Conservation (phyloP, 2,329 filamentous ascomycete species). For the Sordariomycetes sp. region DNA sequence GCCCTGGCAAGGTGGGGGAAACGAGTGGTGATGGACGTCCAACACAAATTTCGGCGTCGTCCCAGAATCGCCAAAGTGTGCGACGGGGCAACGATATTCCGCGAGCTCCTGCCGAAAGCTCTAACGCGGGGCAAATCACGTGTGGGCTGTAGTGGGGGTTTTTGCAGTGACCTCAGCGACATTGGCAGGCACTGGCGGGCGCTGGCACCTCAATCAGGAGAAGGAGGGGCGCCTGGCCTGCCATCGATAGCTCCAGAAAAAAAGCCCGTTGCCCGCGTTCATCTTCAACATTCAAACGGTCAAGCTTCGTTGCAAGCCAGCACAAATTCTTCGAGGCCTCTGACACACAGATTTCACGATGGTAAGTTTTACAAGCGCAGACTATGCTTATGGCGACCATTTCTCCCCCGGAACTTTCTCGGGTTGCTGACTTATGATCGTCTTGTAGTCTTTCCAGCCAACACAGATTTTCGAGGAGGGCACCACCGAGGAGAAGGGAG, state of each 20-base stretch:
- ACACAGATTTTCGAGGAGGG: slow-evolving; percentile 98
- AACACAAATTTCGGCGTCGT: slow-evolving; percentile 29
- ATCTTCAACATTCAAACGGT: neutral
- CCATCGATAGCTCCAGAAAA: slow-evolving; percentile 5
- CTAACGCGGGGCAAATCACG: slow-evolving; percentile 31
- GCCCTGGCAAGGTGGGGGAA: slow-evolving; percentile 10
- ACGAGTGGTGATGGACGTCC: slow-evolving; percentile 10
- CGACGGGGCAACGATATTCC: slow-evolving; percentile 30
- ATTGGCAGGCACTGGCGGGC: neutral
- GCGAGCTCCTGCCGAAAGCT: slow-evolving; percentile 15
- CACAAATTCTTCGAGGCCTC: too few relatives aligned
- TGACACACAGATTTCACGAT: slow-evolving; percentile 1
- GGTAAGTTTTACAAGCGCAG: too few relatives aligned
- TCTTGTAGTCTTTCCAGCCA: slow-evolving; percentile 60
- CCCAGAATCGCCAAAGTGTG: slow-evolving; percentile 32
- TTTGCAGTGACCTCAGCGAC: neutral
- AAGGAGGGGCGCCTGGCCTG: slow-evolving; percentile 3
- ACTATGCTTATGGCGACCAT: slow-evolving; percentile 10
- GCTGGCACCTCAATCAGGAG: neutral
- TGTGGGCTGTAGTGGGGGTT: slow-evolving; percentile 11
- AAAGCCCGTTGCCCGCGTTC: slow-evolving; percentile 2
- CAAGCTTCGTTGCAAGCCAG: too few relatives aligned
- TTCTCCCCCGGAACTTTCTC: too few relatives aligned
- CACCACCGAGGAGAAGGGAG: slow-evolving; percentile 94
- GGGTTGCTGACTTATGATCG: slow-evolving; percentile 9